Conservation (phyloP, 495 filamentous ascomycete genomes). For the Podospora pseudocomata region DNA sequence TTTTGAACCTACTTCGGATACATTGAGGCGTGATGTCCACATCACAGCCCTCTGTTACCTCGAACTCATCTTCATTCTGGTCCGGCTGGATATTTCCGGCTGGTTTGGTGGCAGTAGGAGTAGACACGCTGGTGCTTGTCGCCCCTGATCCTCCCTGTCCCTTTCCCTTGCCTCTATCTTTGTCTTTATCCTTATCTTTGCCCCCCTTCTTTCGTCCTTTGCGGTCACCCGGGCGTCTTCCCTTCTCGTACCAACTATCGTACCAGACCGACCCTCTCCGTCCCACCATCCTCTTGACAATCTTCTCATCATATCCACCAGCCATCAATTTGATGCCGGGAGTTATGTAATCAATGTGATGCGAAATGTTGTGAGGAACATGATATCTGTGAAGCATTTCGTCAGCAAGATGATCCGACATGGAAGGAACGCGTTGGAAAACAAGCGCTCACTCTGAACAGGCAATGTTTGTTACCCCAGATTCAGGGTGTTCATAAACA, state of each 20-base stretch:
- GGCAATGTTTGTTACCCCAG: slow-evolving; percentile 30
- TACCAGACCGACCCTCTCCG: slow-evolving; percentile 6
- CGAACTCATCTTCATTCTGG: slow-evolving; percentile 15
- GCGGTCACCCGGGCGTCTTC: not conserved
- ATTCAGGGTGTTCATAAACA: slow-evolving; percentile 45
- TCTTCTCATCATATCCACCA: slow-evolving; percentile 13
- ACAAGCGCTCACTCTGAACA: slow-evolving; percentile 22
- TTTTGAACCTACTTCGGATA: slow-evolving; percentile 30
- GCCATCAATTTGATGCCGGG: slow-evolving; percentile 48
- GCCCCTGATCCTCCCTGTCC: slow-evolving; percentile 18
- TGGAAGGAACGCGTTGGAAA: not conserved
- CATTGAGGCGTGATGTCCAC: slow-evolving; percentile 34
- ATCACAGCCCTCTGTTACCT: slow-evolving; percentile 25
- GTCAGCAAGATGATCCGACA: not conserved
- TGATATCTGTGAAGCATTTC: slow-evolving; percentile 37
- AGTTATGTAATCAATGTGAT: slow-evolving; percentile 58
- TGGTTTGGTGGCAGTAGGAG: not conserved
- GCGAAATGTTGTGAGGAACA: slow-evolving; percentile 48
- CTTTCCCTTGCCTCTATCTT: not conserved
- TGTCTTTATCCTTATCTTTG: slow-evolving; percentile 5
- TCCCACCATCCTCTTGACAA: slow-evolving; percentile 15
- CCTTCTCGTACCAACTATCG: not conserved
- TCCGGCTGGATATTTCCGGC: slow-evolving; percentile 2
- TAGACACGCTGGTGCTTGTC: not conserved
- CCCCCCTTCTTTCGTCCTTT: not conserved